phyloP scores from a whole-genome alignment of 2,329 filamentous ascomycete genomes.

The Verticillium nonalfalfae region DNA sequence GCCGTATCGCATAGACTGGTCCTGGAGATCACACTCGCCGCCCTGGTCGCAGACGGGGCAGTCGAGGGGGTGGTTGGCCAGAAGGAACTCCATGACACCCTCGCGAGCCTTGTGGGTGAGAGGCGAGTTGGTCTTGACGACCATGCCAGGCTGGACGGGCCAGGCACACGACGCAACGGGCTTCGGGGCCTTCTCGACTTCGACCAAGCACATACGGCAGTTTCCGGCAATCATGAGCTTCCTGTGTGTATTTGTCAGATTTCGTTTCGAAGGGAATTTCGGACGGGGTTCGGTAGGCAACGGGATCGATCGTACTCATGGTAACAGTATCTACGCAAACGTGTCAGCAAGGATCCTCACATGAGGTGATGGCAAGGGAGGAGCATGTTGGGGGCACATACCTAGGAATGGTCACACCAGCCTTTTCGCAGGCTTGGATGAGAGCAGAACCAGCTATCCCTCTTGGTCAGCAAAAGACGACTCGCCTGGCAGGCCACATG shows the following conservation, averaged over 20 bases:
- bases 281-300: slow-evolving; percentile 50
- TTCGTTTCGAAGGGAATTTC: slow-evolving; percentile 28
- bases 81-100: slow-evolving; percentile 97
- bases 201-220: slow-evolving; percentile 98
- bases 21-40: slow-evolving; percentile 97
- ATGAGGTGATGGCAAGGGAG: background rate
- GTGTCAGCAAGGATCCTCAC: slow-evolving; percentile 20
- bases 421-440: slow-evolving; percentile 99
- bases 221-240: slow-evolving; percentile 99
- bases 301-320: slow-evolving; percentile 66
- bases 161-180: slow-evolving; percentile 97
- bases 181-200: slow-evolving; percentile 94
- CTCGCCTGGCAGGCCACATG: background rate
- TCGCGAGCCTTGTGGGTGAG: slow-evolving; percentile 96
- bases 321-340: slow-evolving; percentile 76
- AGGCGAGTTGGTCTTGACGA: slow-evolving; percentile 96
- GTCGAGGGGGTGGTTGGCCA: slow-evolving; percentile 93
- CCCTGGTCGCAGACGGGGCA: slow-evolving; percentile 98
- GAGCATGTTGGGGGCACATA: slow-evolving; percentile 29
- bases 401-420: slow-evolving; percentile 83
- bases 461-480: slow-evolving; percentile 6
- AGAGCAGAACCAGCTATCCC: slow-evolving; percentile 82
- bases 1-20: slow-evolving; percentile 99
- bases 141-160: slow-evolving; percentile 98
- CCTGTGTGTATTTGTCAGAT: slow-evolving; percentile 46